phyloP scores from a whole-genome alignment of 768 basidiomycete genomes.

The Tephrocybe sp. region DNA sequence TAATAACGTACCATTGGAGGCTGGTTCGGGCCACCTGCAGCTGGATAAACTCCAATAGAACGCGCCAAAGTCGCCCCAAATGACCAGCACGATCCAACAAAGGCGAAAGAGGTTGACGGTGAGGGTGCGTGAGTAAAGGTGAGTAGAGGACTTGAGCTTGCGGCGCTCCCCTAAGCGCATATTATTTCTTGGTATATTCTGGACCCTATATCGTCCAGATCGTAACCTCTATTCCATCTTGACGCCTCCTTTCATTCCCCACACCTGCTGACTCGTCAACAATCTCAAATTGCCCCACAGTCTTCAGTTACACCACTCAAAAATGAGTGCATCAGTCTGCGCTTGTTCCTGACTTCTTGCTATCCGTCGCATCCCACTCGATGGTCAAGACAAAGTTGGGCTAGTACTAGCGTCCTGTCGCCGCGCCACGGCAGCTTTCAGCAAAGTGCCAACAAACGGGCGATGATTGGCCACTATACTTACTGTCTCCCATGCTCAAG shows the following conservation, averaged over 20 bases:
- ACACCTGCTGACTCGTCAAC: background rate
- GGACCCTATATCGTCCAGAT: background rate
- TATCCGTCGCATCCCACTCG: no score
- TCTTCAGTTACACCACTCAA: no score
- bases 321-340: no score
- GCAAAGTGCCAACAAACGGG: no score
- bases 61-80: slow-evolving; percentile 65
- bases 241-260: no score
- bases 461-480: no score
- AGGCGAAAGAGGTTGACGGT: slow-evolving; percentile 20
- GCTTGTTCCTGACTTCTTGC: no score
- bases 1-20: slow-evolving; percentile 21
- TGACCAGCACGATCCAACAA: slow-evolving; percentile 28
- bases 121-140: slow-evolving; percentile 19
- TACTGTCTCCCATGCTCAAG: no score
- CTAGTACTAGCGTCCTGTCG: no score
- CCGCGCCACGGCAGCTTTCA: background rate
- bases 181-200: background rate
- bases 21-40: slow-evolving; percentile 60
- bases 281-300: background rate
- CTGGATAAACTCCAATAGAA: slow-evolving; percentile 59
- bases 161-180: slow-evolving; percentile 22
- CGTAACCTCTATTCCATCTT: background rate
- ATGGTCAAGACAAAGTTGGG: no score
- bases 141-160: slow-evolving; percentile 12